Evolutionary conservation across 179 eudicot genomes (phyloP).

Genomic region (Drosera spatulata): DNA sequence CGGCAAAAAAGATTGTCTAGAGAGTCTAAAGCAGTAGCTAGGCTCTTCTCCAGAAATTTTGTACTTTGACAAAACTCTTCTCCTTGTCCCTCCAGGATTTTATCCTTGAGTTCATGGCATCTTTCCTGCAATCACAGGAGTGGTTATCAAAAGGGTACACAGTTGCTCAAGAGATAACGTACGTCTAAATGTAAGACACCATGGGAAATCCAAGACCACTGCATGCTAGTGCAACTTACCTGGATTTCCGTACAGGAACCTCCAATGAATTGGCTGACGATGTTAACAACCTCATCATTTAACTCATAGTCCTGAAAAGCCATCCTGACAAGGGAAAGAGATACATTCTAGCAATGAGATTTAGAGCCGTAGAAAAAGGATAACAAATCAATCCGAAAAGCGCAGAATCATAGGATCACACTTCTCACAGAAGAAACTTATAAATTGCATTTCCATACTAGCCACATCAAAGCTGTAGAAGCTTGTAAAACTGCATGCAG

Average conservation of each 20-base stretch:
- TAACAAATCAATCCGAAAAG: not conserved
- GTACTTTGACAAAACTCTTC: slow-evolving; percentile 17
- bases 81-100: slow-evolving; percentile 15
- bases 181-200: not conserved
- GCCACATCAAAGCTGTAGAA: not conserved
- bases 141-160: not conserved
- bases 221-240: slow-evolving; percentile 24
- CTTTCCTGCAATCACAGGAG: slow-evolving; percentile 45
- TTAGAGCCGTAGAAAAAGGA: not conserved
- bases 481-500: not conserved
- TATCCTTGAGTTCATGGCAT: slow-evolving; percentile 47
- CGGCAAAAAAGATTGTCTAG: slow-evolving; percentile 92
- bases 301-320: slow-evolving; percentile 57
- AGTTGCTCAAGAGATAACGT: no score
- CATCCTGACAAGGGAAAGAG: slow-evolving; percentile 32
- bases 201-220: not conserved
- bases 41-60: slow-evolving; percentile 49
- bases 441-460: not conserved
- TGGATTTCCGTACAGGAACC: slow-evolving; percentile 57
- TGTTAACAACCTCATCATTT: slow-evolving; percentile 47
- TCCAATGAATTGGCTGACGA: slow-evolving; percentile 53
- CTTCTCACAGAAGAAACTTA: not conserved
- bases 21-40: slow-evolving; percentile 74
- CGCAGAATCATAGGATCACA: not conserved
- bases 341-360: not conserved